phyloP scores from a whole-genome alignment of 202 grass and related monocot species.

The Schoenoplectus triqueter region DNA sequence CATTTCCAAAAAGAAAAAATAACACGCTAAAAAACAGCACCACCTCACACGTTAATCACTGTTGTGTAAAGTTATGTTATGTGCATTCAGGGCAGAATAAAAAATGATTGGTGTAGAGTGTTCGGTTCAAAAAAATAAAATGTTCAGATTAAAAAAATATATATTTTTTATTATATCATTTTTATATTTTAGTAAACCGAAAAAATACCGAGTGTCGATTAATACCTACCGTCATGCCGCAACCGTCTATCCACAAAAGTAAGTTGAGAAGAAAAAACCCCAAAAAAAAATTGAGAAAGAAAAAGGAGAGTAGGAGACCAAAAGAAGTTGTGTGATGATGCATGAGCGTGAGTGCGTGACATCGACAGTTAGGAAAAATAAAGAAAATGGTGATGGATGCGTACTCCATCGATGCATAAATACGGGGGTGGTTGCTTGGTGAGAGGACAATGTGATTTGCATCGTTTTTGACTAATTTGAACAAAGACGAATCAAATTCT shows the following conservation, averaged over 20 bases:
- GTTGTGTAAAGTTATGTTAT: slow-evolving; percentile 19
- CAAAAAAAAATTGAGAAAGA: not conserved
- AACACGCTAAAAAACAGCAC: slow-evolving; percentile 1
- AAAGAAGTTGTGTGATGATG: slow-evolving; percentile 30
- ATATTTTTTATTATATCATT: too few relatives aligned
- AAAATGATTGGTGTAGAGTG: too few relatives aligned
- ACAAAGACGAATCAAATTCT: slow-evolving; percentile 26
- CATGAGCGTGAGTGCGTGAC: slow-evolving; percentile 6
- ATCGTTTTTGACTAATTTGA: slow-evolving; percentile 32
- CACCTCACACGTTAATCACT: not conserved
- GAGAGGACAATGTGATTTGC: slow-evolving; percentile 25
- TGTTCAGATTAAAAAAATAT: too few relatives aligned
- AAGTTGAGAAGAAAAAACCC: not conserved
- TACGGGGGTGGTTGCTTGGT: slow-evolving; percentile 19
- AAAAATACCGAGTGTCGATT: too few relatives aligned
- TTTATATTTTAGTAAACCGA: too few relatives aligned
- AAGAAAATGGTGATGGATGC: slow-evolving; percentile 19
- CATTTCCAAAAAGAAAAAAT: not conserved
- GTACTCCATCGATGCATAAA: slow-evolving; percentile 20
- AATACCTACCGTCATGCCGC: too few relatives aligned
- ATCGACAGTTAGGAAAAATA: slow-evolving; percentile 22
- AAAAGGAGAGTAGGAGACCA: not conserved
- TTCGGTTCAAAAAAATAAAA: too few relatives aligned
- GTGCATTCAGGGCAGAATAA: not conserved
- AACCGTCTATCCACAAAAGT: not conserved